Evolutionary conservation across 805 yeast genomes (phyloP).

Genomic region (Nakazawaea wickerhamii): DNA sequence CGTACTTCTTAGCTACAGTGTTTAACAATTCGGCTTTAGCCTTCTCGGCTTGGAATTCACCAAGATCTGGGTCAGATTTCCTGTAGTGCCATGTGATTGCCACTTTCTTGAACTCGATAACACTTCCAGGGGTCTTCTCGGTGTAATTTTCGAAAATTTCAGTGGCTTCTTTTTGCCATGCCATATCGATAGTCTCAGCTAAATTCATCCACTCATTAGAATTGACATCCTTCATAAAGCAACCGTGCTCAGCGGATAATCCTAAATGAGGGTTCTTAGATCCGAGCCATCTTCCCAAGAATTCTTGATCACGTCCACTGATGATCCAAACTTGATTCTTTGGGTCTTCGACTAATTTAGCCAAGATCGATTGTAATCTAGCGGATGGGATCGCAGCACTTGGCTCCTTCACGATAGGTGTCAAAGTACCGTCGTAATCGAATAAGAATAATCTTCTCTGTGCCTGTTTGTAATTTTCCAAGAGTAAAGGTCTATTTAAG

Average conservation of each 20-base stretch:
- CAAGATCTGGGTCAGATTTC: constrained; percentile 89
- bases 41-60: constrained; percentile 76
- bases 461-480: constrained; percentile 54
- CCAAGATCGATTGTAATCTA: constrained; percentile 54
- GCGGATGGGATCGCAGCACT: constrained; percentile 96
- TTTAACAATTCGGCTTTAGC: constrained; percentile 59
- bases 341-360: constrained; percentile 64
- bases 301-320: constrained; percentile 90
- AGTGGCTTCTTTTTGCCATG: constrained; percentile 86
- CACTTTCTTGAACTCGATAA: constrained; percentile 81
- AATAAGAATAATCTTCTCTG: constrained; percentile 74
- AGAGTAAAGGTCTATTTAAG: constrained; percentile 63
- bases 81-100: constrained; percentile 98
- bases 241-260: constrained; percentile 95
- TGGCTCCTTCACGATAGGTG: constrained; percentile 95
- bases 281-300: constrained; percentile 87
- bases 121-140: constrained; percentile 85
- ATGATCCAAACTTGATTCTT: constrained; percentile 90
- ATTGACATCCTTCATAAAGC: constrained; percentile 78
- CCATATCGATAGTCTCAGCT: constrained; percentile 79
- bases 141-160: constrained; percentile 71
- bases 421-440: constrained; percentile 96
- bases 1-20: constrained; percentile 59
- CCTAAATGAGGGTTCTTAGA: constrained; percentile 57
- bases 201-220: constrained; percentile 73